A percentile compares a stretch with the other conserved stretches of the same genome.
phyloP scores from a whole-genome alignment of 257 asterid genomes.

The Euphrasia confusa region DNA sequence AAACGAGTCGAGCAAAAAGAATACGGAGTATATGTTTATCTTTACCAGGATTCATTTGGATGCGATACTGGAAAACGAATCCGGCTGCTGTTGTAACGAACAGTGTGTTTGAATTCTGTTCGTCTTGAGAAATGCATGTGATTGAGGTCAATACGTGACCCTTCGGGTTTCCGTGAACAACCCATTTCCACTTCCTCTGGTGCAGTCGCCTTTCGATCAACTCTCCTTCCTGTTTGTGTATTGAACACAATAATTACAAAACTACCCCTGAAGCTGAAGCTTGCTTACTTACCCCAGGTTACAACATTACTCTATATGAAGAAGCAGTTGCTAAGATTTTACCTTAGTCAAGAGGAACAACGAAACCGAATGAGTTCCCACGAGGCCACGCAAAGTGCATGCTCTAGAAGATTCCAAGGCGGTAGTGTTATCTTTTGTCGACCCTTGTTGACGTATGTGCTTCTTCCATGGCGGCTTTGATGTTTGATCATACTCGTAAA shows the following conservation, averaged over 20 bases:
- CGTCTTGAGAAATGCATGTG: slow-evolving; percentile 49
- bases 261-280: not conserved
- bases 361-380: slow-evolving; percentile 50
- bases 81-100: slow-evolving; percentile 65
- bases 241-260: not conserved
- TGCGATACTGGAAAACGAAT: slow-evolving; percentile 57
- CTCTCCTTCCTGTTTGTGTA: slow-evolving; percentile 44
- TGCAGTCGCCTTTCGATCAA: slow-evolving; percentile 64
- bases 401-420: slow-evolving; percentile 47
- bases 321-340: not conserved
- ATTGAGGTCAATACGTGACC: slow-evolving; percentile 60
- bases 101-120: slow-evolving; percentile 30
- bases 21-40: not conserved
- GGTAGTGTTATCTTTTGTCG: slow-evolving; percentile 30
- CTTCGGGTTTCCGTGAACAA: slow-evolving; percentile 63
- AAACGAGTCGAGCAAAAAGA: not conserved
- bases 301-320: not conserved
- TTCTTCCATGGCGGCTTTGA: slow-evolving; percentile 91
- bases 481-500: slow-evolving; percentile 62
- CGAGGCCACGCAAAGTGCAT: slow-evolving; percentile 47
- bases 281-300: too few relatives aligned
- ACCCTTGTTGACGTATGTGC: slow-evolving; percentile 52
- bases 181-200: slow-evolving; percentile 87
- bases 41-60: slow-evolving; percentile 44
- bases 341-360: slow-evolving; percentile 73